phyloP scores from a whole-genome alignment of 2,329 filamentous ascomycete species.

The Ophiostoma populinum region DNA sequence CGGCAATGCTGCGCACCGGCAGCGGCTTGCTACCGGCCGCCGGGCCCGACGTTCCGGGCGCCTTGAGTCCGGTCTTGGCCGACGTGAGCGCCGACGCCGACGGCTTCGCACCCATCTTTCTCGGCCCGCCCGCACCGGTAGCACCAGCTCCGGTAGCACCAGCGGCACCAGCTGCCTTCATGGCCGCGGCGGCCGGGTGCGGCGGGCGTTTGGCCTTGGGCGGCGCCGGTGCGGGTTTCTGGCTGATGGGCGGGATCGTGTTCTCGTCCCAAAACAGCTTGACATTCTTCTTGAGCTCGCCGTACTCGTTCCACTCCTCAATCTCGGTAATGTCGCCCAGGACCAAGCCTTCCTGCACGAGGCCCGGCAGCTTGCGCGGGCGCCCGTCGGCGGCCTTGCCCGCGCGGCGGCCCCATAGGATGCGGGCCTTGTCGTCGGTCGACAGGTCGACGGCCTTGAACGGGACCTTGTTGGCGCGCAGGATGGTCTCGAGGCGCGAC shows the following conservation, averaged over 20 bases:
- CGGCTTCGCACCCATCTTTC: neutral
- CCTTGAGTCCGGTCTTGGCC: constrained; percentile 13
- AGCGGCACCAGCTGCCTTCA: constrained; percentile 1
- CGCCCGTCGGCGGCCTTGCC: constrained; percentile 50
- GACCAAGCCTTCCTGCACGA: constrained; percentile 76
- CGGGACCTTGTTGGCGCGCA: constrained; percentile 84
- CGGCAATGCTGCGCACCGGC: constrained; percentile 36
- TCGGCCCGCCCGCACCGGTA: neutral
- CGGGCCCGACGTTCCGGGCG: constrained; percentile 6
- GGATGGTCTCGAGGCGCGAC: constrained; percentile 85
- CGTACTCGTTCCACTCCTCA: constrained; percentile 98
- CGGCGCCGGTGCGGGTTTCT: constrained; percentile 27
- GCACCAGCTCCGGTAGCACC: no score
- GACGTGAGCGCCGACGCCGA: constrained; percentile 11
- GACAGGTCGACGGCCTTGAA: constrained; percentile 88
- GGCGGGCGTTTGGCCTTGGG: constrained; percentile 2
- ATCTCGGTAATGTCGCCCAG: constrained; percentile 82
- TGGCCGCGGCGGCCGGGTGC: neutral
- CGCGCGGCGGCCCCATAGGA: constrained; percentile 71
- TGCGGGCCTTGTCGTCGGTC: constrained; percentile 73
- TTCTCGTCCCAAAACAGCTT: constrained; percentile 47
- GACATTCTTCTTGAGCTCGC: constrained; percentile 79
- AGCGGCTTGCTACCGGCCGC: constrained; percentile 14
- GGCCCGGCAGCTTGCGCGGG: constrained; percentile 61
- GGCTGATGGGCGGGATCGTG: constrained; percentile 37